Percentiles rank a stretch among this genome's conserved stretches.
phyloP scores from a whole-genome alignment of 1,284 basidiomycete genomes.

The Bondarzewia mesenterica region DNA sequence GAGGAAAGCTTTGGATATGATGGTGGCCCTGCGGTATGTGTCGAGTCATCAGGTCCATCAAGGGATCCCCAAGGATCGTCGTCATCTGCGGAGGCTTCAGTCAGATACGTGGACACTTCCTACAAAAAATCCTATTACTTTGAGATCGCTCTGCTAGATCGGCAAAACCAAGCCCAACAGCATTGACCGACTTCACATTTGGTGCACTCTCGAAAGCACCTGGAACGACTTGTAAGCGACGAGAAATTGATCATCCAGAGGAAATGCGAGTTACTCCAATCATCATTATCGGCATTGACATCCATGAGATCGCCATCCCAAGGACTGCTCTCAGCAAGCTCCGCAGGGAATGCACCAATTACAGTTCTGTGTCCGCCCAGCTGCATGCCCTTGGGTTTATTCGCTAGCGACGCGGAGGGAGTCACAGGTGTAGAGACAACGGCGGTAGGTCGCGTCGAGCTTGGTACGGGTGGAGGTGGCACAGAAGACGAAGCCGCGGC shows the following conservation, averaged over 20 bases:
- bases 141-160: slow-evolving; percentile 1
- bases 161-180: slow-evolving; percentile 16
- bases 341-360: slow-evolving; percentile 33
- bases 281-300: slow-evolving; percentile 83
- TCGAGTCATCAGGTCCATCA: slow-evolving; percentile 8
- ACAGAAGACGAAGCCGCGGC: background rate
- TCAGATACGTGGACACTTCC: no score
- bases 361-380: slow-evolving; percentile 51
- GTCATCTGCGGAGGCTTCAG: slow-evolving; percentile 1
- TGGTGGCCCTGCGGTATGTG: slow-evolving; percentile 3
- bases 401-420: slow-evolving; percentile 15
- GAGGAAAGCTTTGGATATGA: slow-evolving; percentile 8
- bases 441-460: slow-evolving; percentile 2
- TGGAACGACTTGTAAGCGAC: slow-evolving; percentile 21
- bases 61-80: slow-evolving; percentile 15
- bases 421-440: slow-evolving; percentile 10
- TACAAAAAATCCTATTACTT: no score
- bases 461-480: slow-evolving; percentile 14
- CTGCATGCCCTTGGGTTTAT: slow-evolving; percentile 54
- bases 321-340: slow-evolving; percentile 64
- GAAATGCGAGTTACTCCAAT: slow-evolving; percentile 77
- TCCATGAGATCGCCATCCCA: slow-evolving; percentile 80
- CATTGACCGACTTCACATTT: slow-evolving; percentile 12
- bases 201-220: slow-evolving; percentile 80
- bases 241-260: background rate